Evolutionary conservation across 805 yeast genomes (phyloP), one percentile per base, ranked within the genome.

Genomic region (Lipomyces anomalus): DNA sequence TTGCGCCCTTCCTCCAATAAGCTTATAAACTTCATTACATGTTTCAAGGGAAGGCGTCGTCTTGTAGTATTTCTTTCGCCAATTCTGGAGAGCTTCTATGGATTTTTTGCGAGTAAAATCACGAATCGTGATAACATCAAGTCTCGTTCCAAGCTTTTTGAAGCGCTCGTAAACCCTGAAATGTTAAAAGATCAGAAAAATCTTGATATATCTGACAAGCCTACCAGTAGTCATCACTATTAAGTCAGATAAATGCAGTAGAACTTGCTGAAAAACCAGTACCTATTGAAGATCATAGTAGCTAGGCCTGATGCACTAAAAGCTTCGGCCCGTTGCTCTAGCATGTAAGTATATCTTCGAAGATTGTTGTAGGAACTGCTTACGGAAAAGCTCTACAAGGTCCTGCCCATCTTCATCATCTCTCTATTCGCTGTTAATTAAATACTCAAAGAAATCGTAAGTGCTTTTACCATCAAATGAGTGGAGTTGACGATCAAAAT

Each of bases 1-100:
- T 62, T 85, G 95, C 0, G 94, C 88, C 39, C 95, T 70, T 1
- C 95, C 95, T 2, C 95, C 95, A 37, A 84, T 76, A 30, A 84
- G 65, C 48, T 80, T 78, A 60, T 81, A 84, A 2, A 84, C 72
- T 34, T 73, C 64, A 42, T 75, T 66, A 22, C 84, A 79, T 1
- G 57, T 42, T 0, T 61, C 65, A 2, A 69, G 72, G 5, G 23
- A 22, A 3, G n/a, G 38, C 0, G 53, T 52, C 30, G 69, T 71
- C 21, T 70, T 64, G 34, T 73, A 73, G 48, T 60, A 66, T 44
- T 66, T 63, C 39, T 61, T 56, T 43, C 94, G 68, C 48, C 57
- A 52, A 17, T 32, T 26, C 44, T 55, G 46, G 40, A 84, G 61
- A 0, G 84, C 81, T 28, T 67, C 69, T 4, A 79, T 60, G 1